These are phyloP conservation scores for Cetraspora pellucida DNA, from an alignment of 192 early-diverging fungal genomes.

Conservation along the genomic window DNA sequence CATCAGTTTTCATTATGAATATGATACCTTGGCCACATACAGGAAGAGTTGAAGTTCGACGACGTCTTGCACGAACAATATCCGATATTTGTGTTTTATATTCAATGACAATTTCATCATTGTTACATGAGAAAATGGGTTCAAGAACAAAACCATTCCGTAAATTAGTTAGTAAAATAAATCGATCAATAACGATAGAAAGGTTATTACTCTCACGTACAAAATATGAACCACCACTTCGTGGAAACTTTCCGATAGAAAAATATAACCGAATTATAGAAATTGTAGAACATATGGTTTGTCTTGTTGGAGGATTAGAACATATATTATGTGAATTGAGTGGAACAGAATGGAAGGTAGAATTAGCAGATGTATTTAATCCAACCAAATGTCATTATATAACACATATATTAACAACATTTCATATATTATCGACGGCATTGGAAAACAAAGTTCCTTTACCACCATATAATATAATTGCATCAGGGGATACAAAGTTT, in stretches of 20 bases:
- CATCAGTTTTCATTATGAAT: conserved; percentile 38
- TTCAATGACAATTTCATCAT: conserved; percentile 38
- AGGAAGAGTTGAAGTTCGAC: conserved; percentile 42
- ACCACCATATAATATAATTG: conserved; percentile 40
- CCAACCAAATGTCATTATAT: conserved; percentile 26
- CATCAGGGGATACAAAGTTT: conserved; percentile 32
- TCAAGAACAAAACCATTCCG: conserved; percentile 38
- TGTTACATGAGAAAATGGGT: conserved; percentile 26
- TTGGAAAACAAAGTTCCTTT: conserved; percentile 38
- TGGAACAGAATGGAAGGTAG: conserved; percentile 35
- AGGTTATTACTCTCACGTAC: conserved; percentile 43
- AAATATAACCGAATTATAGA: conserved; percentile 38
- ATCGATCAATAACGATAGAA: conserved; percentile 38
- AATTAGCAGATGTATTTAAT: conserved; percentile 26
- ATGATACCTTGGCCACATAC: conserved; percentile 40
- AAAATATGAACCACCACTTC: conserved; percentile 43
- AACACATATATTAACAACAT: conserved; percentile 37
- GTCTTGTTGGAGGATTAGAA: conserved; percentile 41
- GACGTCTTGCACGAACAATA: conserved; percentile 38
- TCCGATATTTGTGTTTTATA: conserved; percentile 42
- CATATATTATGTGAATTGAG: conserved; percentile 34
- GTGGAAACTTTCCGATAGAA: conserved; percentile 40
- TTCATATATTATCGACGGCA: conserved; percentile 43
- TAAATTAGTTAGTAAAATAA: conserved; percentile 35
- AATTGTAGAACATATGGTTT: conserved; percentile 41